Conservation (phyloP, 305 asterid species). For the Fraxinus nigra region DNA sequence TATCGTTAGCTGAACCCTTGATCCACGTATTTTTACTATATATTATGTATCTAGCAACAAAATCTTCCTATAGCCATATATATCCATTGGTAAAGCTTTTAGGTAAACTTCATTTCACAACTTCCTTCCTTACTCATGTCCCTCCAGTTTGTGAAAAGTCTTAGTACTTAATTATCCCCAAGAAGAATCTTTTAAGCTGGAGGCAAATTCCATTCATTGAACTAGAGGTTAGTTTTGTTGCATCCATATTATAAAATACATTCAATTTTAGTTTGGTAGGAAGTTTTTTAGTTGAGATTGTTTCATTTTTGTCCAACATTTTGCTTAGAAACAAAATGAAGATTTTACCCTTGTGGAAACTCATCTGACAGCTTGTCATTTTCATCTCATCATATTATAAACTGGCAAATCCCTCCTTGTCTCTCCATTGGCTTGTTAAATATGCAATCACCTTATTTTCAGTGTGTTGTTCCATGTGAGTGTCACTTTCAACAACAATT, state of each 20-base stretch:
- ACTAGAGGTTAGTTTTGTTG: not conserved
- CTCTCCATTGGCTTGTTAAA: not conserved
- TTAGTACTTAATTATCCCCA: not conserved
- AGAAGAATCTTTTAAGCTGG: slow-evolving; percentile 7
- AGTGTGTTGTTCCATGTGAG: slow-evolving; percentile 12
- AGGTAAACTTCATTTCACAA: not conserved
- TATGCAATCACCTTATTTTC: not conserved
- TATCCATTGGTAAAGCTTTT: not conserved
- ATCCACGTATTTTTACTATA: not conserved
- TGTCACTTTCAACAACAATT: slow-evolving; percentile 9
- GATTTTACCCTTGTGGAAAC: slow-evolving; percentile 23
- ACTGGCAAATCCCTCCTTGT: slow-evolving; percentile 9
- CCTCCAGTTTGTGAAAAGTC: not conserved
- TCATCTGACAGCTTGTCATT: slow-evolving; percentile 32
- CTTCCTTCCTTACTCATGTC: not conserved
- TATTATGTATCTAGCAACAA: not conserved
- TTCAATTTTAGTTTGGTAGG: slow-evolving; percentile 1
- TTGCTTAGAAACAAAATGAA: slow-evolving; percentile 30
- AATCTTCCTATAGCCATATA: not conserved
- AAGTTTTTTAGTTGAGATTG: not conserved
- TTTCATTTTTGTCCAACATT: slow-evolving; percentile 2
- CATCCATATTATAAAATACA: not conserved
- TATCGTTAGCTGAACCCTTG: not conserved
- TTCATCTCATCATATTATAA: slow-evolving; percentile 18
- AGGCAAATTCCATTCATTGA: slow-evolving; percentile 6